A percentile compares a stretch with the other conserved stretches of the same genome.
Evolutionary conservation across 169 alveolate species (phyloP).

Genomic region (Perkinsus olseni): DNA sequence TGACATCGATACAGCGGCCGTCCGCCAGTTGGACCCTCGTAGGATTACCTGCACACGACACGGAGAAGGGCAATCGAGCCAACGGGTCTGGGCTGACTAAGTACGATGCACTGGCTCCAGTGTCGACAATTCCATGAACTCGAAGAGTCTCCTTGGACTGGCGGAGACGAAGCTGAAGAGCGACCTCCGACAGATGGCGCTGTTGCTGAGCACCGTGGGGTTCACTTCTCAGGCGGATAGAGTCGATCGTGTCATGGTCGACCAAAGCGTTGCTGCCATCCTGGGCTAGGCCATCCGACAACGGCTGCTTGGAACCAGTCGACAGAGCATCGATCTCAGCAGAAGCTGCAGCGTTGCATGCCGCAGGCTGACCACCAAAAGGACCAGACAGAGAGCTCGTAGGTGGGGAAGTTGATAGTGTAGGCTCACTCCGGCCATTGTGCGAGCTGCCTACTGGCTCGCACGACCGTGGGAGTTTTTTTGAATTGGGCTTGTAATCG

Average conservation of each 20-base stretch:
- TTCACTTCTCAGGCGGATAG: background rate
- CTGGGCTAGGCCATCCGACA: too few species aligned
- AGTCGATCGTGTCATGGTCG: background rate
- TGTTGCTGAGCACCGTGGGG: background rate
- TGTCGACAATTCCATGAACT: background rate
- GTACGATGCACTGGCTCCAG: background rate
- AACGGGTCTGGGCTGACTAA: background rate
- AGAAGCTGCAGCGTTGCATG: too few species aligned
- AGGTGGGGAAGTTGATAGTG: background rate
- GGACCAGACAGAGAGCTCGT: too few species aligned
- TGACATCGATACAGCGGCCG: background rate
- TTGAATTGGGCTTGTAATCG: background rate
- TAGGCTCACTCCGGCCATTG: background rate
- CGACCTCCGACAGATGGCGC: background rate
- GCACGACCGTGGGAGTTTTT: background rate
- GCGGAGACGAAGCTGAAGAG: background rate
- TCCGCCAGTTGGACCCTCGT: background rate
- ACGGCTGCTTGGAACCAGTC: too few species aligned
- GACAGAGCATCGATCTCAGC: background rate
- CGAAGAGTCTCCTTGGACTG: background rate
- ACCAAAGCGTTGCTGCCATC: too few species aligned
- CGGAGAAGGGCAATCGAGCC: background rate
- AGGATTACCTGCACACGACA: background rate
- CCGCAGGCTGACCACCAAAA: too few species aligned
- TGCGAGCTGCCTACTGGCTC: background rate